phyloP scores from a whole-genome alignment of 2,329 filamentous ascomycete genomes.

The Botrytis porri region DNA sequence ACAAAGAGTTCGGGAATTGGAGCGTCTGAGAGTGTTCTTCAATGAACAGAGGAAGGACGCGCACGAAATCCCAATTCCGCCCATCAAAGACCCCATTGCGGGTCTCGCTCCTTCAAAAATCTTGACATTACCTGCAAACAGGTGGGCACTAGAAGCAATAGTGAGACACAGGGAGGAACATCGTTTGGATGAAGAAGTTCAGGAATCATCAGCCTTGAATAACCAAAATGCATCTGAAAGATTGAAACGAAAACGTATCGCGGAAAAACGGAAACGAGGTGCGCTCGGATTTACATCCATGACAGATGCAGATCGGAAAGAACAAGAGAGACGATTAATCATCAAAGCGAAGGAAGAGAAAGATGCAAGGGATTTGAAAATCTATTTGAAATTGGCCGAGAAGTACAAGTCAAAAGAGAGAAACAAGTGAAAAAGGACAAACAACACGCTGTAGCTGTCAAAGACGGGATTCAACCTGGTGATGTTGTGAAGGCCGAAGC shows the following conservation, averaged over 20 bases:
- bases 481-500: background rate
- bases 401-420: background rate
- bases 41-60: background rate
- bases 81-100: background rate
- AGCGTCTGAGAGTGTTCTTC: background rate
- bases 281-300: background rate
- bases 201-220: background rate
- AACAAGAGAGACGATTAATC: background rate
- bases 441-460: background rate
- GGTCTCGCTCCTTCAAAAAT: background rate
- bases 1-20: background rate
- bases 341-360: background rate
- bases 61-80: background rate
- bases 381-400: background rate
- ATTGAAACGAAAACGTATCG: slow-evolving; percentile 3
- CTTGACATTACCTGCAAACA: background rate
- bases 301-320: background rate
- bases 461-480: background rate
- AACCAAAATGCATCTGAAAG: background rate
- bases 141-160: slow-evolving; percentile 3
- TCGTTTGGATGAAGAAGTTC: background rate
- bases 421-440: background rate
- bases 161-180: background rate
- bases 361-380: background rate
- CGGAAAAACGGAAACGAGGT: background rate